phyloP scores from a whole-genome alignment of 345 rosid genomes.

The Citrus glauca region DNA sequence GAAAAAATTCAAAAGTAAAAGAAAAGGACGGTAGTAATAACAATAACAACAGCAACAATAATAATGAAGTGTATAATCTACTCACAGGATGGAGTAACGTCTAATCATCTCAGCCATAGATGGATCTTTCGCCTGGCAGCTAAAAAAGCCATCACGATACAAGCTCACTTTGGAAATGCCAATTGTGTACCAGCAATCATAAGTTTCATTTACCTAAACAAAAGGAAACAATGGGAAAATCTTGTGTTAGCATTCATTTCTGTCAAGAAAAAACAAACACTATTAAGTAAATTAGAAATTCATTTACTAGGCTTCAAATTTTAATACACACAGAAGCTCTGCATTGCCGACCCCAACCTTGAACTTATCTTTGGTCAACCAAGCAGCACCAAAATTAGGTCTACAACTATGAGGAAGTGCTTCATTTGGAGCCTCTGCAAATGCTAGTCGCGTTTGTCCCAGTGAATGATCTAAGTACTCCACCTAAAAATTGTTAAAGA shows the following conservation, averaged over 20 bases:
- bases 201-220: constrained; percentile 78
- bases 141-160: constrained; percentile 57
- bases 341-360: constrained; percentile 41
- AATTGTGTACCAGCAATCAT: constrained; percentile 80
- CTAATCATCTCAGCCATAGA: constrained; percentile 51
- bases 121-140: constrained; percentile 68
- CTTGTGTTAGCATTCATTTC: neutral
- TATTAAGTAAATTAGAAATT: neutral
- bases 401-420: constrained; percentile 88
- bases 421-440: constrained; percentile 85
- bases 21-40: neutral
- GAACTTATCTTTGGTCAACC: constrained; percentile 72
- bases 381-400: constrained; percentile 75
- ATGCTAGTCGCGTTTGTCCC: constrained; percentile 57
- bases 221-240: neutral
- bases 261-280: neutral
- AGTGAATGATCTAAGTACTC: constrained; percentile 67
- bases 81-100: constrained; percentile 63
- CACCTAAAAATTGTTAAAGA: constrained; percentile 40
- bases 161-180: constrained; percentile 68
- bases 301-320: neutral
- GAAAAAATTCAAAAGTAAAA: too few species aligned
- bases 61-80: constrained; percentile 6
- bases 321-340: neutral
- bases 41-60: neutral